These are phyloP conservation scores for Bertia moriformis DNA, from an alignment of 2,329 filamentous ascomycete genomes.

Conservation along the genomic window DNA sequence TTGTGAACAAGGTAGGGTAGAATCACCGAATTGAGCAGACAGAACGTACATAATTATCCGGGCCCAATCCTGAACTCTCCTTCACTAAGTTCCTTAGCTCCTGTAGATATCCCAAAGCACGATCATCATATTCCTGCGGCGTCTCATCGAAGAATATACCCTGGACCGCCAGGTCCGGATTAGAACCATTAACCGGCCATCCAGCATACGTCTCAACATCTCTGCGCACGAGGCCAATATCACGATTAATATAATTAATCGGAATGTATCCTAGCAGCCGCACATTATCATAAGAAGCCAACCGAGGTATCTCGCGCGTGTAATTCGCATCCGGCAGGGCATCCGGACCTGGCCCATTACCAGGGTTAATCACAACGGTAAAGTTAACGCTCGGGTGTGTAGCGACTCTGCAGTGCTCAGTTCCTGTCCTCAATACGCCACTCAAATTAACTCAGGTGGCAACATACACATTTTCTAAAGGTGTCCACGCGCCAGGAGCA, in stretches of 20 bases:
- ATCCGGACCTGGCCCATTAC: slow-evolving; percentile 23
- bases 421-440: not conserved
- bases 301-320: slow-evolving; percentile 20
- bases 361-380: slow-evolving; percentile 27
- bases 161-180: slow-evolving; percentile 20
- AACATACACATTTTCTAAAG: slow-evolving; percentile 22
- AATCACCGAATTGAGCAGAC: not conserved
- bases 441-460: not conserved
- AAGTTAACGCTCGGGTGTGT: slow-evolving; percentile 23
- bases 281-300: slow-evolving; percentile 23
- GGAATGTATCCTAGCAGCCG: slow-evolving; percentile 27
- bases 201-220: slow-evolving; percentile 26
- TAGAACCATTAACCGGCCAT: slow-evolving; percentile 19
- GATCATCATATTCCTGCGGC: slow-evolving; percentile 17
- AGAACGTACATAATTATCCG: slow-evolving; percentile 18
- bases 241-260: slow-evolving; percentile 21
- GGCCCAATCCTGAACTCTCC: slow-evolving; percentile 14
- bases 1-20: too few species aligned
- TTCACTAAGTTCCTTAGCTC: slow-evolving; percentile 16
- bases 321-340: slow-evolving; percentile 25
- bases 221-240: slow-evolving; percentile 13
- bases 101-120: slow-evolving; percentile 15
- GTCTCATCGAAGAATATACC: slow-evolving; percentile 32
- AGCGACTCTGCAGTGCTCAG: slow-evolving; percentile 13
- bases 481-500: slow-evolving; percentile 23